Evolutionary conservation across 2,329 filamentous ascomycete genomes (phyloP), one percentile per base, ranked within the genome.

Genomic region (Penicillium digitatum): DNA sequence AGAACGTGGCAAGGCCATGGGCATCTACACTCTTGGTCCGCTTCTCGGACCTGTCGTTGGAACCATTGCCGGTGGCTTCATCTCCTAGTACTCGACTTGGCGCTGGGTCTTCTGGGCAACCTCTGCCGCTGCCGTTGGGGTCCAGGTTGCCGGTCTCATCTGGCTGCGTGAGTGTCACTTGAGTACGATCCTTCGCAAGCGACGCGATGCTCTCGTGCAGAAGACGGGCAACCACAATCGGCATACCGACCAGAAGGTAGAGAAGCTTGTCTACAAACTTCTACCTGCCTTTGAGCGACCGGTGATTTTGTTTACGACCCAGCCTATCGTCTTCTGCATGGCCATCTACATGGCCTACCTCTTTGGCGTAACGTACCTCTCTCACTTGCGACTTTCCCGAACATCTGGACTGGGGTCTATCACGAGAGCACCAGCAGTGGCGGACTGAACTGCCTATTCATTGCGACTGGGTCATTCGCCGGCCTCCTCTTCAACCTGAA

Each of bases 61-160:
- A 0, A 85, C 85, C 0, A 82, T 87, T 2, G 78, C 79, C 0
- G 84, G 84, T 10, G 84, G 81, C 0, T 87, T 83, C 62, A 82
- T 88, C 26, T 77, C 82, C 0, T 69, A 85, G 62, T 44, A 79
- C 75, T 81, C 78, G 7, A 83, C 79, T 0, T 89, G 87, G 87
- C 78, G 85, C 35, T 89, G 87, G 87, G 80, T 82, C 5, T 89
- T 89, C 71, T 87, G 80, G 71, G 77, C 81, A 0, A 86, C 83
- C 0, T 81, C 82, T 1, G 83, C 87, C 52, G 76, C 76, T 35
- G 82, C 82, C 50, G 84, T 76, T 3, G 56, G 81, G 14, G 79
- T 88, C 44, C 84, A 87, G 65, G 59, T 77, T 11, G 70, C 79
- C 3, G 85, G 85, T 5, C 67, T 87, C 42, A 78, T 84, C 62